A percentile compares a stretch with the other conserved stretches of the same genome.
phyloP scores from a whole-genome alignment of 495 filamentous ascomycete species.

The Filosporella fistucella region DNA sequence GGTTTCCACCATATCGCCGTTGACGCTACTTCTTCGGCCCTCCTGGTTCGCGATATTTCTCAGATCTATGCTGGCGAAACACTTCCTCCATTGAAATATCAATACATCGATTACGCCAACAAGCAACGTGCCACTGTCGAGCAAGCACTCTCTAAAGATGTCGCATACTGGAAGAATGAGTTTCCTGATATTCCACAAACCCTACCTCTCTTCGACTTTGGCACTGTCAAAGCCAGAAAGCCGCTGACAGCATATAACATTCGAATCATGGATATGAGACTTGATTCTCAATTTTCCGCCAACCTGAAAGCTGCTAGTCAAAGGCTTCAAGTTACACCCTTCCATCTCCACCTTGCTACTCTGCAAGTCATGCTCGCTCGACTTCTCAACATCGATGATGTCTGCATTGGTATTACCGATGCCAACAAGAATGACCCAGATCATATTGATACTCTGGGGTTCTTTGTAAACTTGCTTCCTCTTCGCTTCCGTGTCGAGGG shows the following conservation, averaged over 20 bases:
- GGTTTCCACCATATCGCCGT: constrained; percentile 40
- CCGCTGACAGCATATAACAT: background rate
- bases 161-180: constrained; percentile 33
- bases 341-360: constrained; percentile 28
- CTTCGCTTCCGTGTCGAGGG: constrained; percentile 11
- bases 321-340: constrained; percentile 9
- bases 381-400: constrained; percentile 22
- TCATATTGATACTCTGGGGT: constrained; percentile 14
- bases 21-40: constrained; percentile 39
- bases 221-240: constrained; percentile 2
- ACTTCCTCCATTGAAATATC: constrained; percentile 2
- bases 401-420: constrained; percentile 42
- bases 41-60: constrained; percentile 34
- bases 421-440: constrained; percentile 23
- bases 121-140: constrained; percentile 5
- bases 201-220: constrained; percentile 38
- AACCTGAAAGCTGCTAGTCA: constrained; percentile 12
- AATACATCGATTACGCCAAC: constrained; percentile 21
- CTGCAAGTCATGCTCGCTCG: constrained; percentile 21
- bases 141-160: background rate
- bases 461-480: constrained; percentile 24
- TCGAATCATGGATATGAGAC: background rate
- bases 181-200: constrained; percentile 23
- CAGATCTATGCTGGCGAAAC: constrained; percentile 29
- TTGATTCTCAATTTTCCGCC: background rate